A percentile compares a stretch with the other conserved stretches of the same genome.
These are phyloP conservation scores for Balansia obtecta DNA, from an alignment of 2,329 filamentous ascomycete species.

Conservation along the genomic window DNA sequence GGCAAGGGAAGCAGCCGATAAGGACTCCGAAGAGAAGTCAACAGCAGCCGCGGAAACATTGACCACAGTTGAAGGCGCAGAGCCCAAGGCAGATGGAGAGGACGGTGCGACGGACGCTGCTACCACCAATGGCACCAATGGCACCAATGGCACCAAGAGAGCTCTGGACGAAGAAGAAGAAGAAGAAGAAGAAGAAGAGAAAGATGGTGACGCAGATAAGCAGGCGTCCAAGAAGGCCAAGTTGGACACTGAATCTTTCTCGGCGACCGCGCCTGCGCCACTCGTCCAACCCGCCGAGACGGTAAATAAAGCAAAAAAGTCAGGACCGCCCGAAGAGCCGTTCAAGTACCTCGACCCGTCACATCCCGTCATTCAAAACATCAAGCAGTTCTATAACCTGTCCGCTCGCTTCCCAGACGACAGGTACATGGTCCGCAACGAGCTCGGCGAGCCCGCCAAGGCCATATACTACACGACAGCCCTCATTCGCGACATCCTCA, in stretches of 20 bases:
- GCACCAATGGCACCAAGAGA: constrained; percentile 22
- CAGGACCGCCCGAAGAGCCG: constrained; percentile 65
- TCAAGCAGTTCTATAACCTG: constrained; percentile 76
- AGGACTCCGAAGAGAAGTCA: constrained; percentile 13
- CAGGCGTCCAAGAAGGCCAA: constrained; percentile 37
- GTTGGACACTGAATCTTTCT: constrained; percentile 18
- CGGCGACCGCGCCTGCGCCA: constrained; percentile 9
- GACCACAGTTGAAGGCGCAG: constrained; percentile 12
- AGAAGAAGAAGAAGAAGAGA: constrained; percentile 16
- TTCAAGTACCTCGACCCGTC: constrained; percentile 78
- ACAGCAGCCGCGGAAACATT: constrained; percentile 7
- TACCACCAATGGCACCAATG: constrained; percentile 17
- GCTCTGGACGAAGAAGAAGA: constrained; percentile 19
- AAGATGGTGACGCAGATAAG: constrained; percentile 19
- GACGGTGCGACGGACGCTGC: constrained; percentile 17
- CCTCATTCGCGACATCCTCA: constrained; percentile 73
- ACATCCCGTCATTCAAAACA: constrained; percentile 63
- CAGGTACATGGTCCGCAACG: constrained; percentile 93
- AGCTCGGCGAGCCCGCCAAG: constrained; percentile 74
- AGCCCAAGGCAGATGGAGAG: constrained; percentile 19
- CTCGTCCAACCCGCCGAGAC: constrained; percentile 11
- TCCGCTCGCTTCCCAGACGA: constrained; percentile 76
- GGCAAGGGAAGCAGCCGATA: constrained; percentile 12
- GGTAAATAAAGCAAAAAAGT: constrained; percentile 26
- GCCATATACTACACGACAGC: constrained; percentile 93